Base-by-base conservation (phyloP, 2,329 filamentous ascomycete genomes). In the Penicillium sclerotiorum region DNA sequence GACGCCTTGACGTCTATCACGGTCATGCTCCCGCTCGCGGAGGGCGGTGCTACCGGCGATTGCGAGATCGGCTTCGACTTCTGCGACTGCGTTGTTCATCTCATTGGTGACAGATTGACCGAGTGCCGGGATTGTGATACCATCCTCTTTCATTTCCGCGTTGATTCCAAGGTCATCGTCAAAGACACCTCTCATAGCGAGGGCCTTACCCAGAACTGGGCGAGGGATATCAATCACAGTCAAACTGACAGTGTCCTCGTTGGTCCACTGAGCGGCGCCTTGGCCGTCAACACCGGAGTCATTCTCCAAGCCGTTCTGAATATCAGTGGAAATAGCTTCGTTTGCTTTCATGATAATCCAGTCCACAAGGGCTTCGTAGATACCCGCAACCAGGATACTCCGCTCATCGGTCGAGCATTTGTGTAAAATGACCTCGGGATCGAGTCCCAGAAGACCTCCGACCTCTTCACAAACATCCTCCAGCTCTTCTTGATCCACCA, bases 71-170 rank as follows among this genome's bases (percentile, higher is more conserved):
- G 87, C 85, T 42, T 86, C 90, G 32, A 86, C 88, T 41, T 89
- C 86, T 1, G 84, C 74, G 5, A 96, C 83, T 1, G 92, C 90
- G 49, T 86, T 85, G 63, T 89, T 84, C 88, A 96, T 95, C 67
- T 96, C 92, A 30, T 88, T 86, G 12, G 93, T 69, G 8, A 97
- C 87, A 0, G 93, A 95, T 50, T 86, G 87, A n/a, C 89, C 88
- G 1, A 85, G 85, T 0, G 86, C 62, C 1, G 81, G 74, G 2
- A 95, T 81, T n/a, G 89, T 82, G 1, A 99, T 82, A 8, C 94
- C 94, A 59, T 99, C 94, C 55, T 93, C 87, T 64, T 93, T 95
- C 92, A 99, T 97, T 75, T 99, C 94, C 0, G 88, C 82, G 61
- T 97, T 97, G 74, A 99, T 96, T 44, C 94, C 94, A 17, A 87